These are phyloP conservation scores for Graphilbum sp. DNA, from an alignment of 2,329 filamentous ascomycete species.

Conservation along the genomic window DNA sequence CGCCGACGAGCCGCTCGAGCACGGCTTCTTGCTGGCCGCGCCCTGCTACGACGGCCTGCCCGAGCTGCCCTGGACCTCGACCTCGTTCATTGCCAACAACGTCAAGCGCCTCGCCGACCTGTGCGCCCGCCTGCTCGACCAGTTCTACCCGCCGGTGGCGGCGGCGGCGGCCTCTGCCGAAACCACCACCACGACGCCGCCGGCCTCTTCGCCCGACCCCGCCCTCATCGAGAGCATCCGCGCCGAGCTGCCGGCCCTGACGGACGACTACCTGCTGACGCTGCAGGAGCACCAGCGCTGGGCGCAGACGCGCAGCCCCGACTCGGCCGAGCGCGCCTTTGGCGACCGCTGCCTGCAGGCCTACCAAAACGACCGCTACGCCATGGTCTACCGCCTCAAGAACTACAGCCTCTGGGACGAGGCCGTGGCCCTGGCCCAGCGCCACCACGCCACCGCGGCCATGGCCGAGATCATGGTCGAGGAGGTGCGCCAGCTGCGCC, in stretches of 20 bases:
- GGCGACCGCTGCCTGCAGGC: conserved; percentile 29
- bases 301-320: conserved; percentile 26
- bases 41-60: conserved; percentile 53
- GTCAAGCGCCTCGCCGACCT: conserved; percentile 43
- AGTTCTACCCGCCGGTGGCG: conserved; percentile 19
- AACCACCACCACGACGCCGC: too few species aligned
- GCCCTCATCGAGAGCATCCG: conserved; percentile 28
- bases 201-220: conserved; percentile 17
- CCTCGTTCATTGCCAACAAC: conserved; percentile 43
- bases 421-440: conserved; percentile 40
- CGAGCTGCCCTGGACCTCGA: conserved; percentile 80
- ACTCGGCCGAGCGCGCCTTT: conserved; percentile 22
- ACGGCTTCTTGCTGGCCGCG: conserved; percentile 41
- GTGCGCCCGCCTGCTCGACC: conserved; percentile 36
- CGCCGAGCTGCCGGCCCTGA: conserved; percentile 31
- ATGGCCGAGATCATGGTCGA: conserved; percentile 39
- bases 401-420: conserved; percentile 40
- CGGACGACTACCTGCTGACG: conserved; percentile 37
- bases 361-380: conserved; percentile 33
- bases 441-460: conserved; percentile 36
- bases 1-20: conserved; percentile 44
- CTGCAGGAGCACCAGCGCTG: conserved; percentile 37
- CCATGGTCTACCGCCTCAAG: conserved; percentile 36
- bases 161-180: conserved; percentile 8
- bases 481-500: conserved; percentile 28